Conservation (phyloP, 2,329 filamentous ascomycete genomes). For the Trichoderma oligosporum region DNA sequence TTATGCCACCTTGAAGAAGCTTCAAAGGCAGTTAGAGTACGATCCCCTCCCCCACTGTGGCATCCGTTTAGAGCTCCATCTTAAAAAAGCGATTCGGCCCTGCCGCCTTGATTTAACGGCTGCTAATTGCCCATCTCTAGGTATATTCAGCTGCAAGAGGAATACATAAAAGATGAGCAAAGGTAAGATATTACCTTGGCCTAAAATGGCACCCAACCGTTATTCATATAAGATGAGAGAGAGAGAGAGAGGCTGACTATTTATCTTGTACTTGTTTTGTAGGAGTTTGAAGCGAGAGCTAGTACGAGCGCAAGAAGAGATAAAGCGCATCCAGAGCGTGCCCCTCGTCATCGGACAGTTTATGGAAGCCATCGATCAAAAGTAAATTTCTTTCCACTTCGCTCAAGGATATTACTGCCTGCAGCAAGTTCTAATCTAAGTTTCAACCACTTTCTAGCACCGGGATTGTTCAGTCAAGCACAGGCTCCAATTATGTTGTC, state of each 20-base stretch:
- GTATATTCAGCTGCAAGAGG: constrained; percentile 96
- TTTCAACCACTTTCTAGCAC: constrained; percentile 58
- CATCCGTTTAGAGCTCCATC: not conserved
- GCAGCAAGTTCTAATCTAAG: not conserved
- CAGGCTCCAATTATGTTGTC: constrained; percentile 97
- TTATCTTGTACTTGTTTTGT: constrained; percentile 26
- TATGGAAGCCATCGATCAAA: constrained; percentile 99
- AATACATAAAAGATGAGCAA: constrained; percentile 99
- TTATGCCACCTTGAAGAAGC: constrained; percentile 92
- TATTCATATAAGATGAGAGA: too few relatives aligned
- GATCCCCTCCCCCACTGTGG: not conserved
- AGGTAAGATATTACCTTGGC: constrained; percentile 48
- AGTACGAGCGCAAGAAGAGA: constrained; percentile 96
- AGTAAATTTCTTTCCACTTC: constrained; percentile 51
- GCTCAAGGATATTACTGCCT: not conserved
- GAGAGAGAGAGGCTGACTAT: not conserved
- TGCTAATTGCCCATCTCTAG: constrained; percentile 42
- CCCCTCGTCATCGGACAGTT: constrained; percentile 98
- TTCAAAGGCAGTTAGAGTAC: constrained; percentile 93
- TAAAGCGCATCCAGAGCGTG: constrained; percentile 98
- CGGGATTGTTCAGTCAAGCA: constrained; percentile 96
- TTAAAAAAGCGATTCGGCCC: not conserved
- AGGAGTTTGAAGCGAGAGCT: constrained; percentile 96
- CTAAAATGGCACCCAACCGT: not conserved
- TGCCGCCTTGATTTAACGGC: constrained; percentile 17